Base-by-base conservation (phyloP, 208 protist species). In the Phytomonas sp. region DNA sequence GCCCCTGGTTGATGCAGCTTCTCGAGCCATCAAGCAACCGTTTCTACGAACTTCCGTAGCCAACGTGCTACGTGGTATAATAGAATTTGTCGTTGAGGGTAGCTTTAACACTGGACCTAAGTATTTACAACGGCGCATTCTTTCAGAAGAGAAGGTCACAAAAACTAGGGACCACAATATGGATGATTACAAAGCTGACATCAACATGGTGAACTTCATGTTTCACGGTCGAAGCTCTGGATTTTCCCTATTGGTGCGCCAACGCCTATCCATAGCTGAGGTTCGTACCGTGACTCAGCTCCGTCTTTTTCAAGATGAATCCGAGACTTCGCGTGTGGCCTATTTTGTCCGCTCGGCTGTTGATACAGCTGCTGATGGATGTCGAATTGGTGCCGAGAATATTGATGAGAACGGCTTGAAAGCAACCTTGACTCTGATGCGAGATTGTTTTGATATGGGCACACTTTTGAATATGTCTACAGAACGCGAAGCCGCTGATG, bases 1-100 rank as follows among this genome's bases (percentile, higher is more conserved):
- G 26, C 75, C 88, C 34, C 71, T 96, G 31, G 78, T 93, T 23
- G 88, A 96, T 66, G 88, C 93, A 56, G 89, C 91, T 19, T 73
- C 81, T 37, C 80, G 91, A 7, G 88, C 88, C 66, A 77, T 94
- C n/a, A 71, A 78, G 34, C 83, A 88, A 65, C 75, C 74, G 34
- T 74, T 71, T 59, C 77, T 96, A 59, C 86, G 88, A 0, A 63
- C 73, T 19, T 60, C 88, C 36, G 91, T 84, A 12, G 78, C 80
- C 32, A 85, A 74, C 70, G 88, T 96, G 0, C 70, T 96, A 60
- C 82, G 80, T 32, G 88, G 88, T 36, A 78, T 79, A 34, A 75
- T 94, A 2, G 75, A 77, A 33, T 67, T 83, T 29, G 7, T 82
- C 29, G 45, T 56, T 56, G 56, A 63, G 66, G 32, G 65, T 32